phyloP scores from a whole-genome alignment of 805 yeast genomes.

The Candida verbasci region DNA sequence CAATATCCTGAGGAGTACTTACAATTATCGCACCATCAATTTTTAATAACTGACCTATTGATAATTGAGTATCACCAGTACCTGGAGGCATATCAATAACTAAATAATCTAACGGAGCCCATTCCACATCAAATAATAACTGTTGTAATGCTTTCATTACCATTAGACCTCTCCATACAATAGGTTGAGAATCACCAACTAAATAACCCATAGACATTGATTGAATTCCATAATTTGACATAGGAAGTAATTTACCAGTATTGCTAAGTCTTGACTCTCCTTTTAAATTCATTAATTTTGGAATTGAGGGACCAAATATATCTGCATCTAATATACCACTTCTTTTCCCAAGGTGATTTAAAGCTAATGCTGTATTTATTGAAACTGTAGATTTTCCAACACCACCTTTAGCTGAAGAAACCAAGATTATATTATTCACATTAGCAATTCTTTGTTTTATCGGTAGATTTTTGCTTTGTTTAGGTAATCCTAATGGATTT shows the following conservation, averaged over 20 bases:
- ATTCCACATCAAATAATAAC: constrained; percentile 74
- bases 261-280: constrained; percentile 64
- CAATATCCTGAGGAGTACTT: constrained; percentile 84
- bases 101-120: constrained; percentile 63
- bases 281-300: constrained; percentile 59
- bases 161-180: constrained; percentile 85
- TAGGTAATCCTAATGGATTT: constrained; percentile 40
- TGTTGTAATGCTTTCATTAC: constrained; percentile 86
- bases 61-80: constrained; percentile 82
- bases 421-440: constrained; percentile 60
- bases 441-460: constrained; percentile 51
- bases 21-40: constrained; percentile 80
- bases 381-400: constrained; percentile 78
- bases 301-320: constrained; percentile 81
- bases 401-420: constrained; percentile 77
- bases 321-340: constrained; percentile 78
- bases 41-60: constrained; percentile 72
- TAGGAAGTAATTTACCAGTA: constrained; percentile 57
- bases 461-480: constrained; percentile 44
- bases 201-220: constrained; percentile 90
- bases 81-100: constrained; percentile 90
- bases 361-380: constrained; percentile 62
- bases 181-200: constrained; percentile 59
- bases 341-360: constrained; percentile 48
- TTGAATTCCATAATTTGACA: constrained; percentile 69